Conservation (phyloP, 1,284 basidiomycete species). For the Cryptococcus hybrid region DNA sequence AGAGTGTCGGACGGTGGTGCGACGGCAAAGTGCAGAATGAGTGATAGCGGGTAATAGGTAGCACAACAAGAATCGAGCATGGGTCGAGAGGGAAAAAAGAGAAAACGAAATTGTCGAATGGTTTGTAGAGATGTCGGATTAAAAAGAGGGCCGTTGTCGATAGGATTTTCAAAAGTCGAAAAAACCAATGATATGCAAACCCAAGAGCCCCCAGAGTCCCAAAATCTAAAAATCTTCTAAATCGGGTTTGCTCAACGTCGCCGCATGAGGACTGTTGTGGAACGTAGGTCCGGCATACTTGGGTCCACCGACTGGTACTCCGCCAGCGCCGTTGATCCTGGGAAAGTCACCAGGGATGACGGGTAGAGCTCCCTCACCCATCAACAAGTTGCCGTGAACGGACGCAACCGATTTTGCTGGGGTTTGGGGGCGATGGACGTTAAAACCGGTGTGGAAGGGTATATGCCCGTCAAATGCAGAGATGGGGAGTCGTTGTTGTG, state of each 20-base stretch:
- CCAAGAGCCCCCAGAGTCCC: not conserved
- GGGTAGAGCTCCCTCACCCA: slow-evolving; percentile 9
- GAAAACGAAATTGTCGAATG: no score
- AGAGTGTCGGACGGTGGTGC: not conserved
- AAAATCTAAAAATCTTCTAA: slow-evolving; percentile 41
- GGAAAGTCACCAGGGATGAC: slow-evolving; percentile 39
- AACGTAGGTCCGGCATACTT: slow-evolving; percentile 49
- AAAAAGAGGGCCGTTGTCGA: no score
- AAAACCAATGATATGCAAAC: slow-evolving; percentile 7
- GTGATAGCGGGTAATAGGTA: not conserved
- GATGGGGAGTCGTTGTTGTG: slow-evolving; percentile 5
- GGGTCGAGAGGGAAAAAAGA: not conserved
- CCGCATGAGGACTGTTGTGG: slow-evolving; percentile 46
- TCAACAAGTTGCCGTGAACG: slow-evolving; percentile 8
- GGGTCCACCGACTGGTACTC: slow-evolving; percentile 4
- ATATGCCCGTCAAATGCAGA: slow-evolving; percentile 31
- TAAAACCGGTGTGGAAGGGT: slow-evolving; percentile 37
- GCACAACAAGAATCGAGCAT: not conserved
- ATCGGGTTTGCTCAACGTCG: slow-evolving; percentile 42
- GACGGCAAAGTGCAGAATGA: not conserved
- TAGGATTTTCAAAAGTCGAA: not conserved
- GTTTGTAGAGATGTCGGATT: no score
- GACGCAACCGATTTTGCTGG: slow-evolving; percentile 25
- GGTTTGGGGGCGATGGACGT: slow-evolving; percentile 43
- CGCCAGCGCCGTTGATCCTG: slow-evolving; percentile 15